Conservation (phyloP, 2,329 filamentous ascomycete species). For the Nemania sp. region DNA sequence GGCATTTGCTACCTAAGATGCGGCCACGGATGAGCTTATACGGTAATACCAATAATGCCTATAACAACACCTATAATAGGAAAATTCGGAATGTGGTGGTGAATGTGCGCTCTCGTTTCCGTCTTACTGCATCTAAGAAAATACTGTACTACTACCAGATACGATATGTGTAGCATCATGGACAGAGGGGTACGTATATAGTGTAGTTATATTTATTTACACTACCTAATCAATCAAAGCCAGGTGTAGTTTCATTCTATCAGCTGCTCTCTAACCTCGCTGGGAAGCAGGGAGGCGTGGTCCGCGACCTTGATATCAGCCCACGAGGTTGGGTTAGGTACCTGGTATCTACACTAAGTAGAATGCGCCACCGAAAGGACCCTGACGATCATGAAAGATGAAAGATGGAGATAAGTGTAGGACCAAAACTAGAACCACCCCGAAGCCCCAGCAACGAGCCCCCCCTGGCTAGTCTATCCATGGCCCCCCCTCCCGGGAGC, state of each 20-base stretch:
- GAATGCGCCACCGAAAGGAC: slow-evolving; percentile 33
- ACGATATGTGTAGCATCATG: too few relatives aligned
- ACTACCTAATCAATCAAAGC: too few relatives aligned
- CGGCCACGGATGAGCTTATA: too few relatives aligned
- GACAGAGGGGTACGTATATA: neutral
- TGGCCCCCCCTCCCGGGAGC: slow-evolving; percentile 16
- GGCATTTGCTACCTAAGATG: too few relatives aligned
- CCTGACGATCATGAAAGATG: slow-evolving; percentile 35
- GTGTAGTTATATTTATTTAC: neutral
- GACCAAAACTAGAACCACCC: slow-evolving; percentile 22
- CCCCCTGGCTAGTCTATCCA: slow-evolving; percentile 22
- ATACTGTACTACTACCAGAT: too few relatives aligned
- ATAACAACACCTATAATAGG: too few relatives aligned
- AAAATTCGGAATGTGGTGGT: too few relatives aligned
- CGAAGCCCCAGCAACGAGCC: slow-evolving; percentile 18
- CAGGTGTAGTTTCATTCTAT: neutral
- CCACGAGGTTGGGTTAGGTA: neutral
- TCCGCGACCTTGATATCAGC: slow-evolving; percentile 14
- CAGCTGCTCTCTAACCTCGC: neutral
- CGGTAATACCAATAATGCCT: too few relatives aligned
- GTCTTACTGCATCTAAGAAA: slow-evolving; percentile 11
- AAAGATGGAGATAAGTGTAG: slow-evolving; percentile 18
- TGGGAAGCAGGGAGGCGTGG: slow-evolving; percentile 21
- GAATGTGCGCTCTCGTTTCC: neutral
- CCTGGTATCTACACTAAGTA: neutral